Conservation (phyloP, 352 stramenopile genomes). For the Thraustotheca clavata region DNA sequence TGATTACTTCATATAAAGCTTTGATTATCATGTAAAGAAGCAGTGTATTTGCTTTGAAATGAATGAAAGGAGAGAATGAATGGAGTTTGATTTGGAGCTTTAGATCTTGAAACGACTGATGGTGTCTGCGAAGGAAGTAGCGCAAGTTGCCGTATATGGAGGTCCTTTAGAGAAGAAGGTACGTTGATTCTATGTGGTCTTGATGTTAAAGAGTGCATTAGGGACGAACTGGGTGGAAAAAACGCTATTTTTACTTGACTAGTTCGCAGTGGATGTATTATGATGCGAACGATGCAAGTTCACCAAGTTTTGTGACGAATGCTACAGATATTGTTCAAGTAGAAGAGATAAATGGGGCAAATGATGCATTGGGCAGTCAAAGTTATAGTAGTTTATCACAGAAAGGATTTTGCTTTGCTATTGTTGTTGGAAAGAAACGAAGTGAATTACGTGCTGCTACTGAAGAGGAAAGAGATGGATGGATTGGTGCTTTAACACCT, state of each 20-base stretch:
- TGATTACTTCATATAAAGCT: too few relatives aligned
- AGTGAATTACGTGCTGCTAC: slow-evolving; percentile 60
- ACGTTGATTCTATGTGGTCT: slow-evolving; percentile 8
- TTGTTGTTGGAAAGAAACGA: slow-evolving; percentile 68
- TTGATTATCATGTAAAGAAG: too few relatives aligned
- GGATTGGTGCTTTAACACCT: slow-evolving; percentile 40
- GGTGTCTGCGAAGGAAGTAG: slow-evolving; percentile 59
- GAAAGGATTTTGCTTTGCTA: slow-evolving; percentile 30
- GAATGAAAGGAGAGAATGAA: too few relatives aligned
- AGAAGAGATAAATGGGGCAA: slow-evolving; percentile 24
- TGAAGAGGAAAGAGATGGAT: slow-evolving; percentile 53
- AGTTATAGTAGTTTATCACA: slow-evolving; percentile 28
- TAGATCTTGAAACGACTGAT: slow-evolving; percentile 24
- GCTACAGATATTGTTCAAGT: slow-evolving; percentile 64
- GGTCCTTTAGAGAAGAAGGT: slow-evolving; percentile 58
- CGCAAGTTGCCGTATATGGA: slow-evolving; percentile 42
- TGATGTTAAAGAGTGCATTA: slow-evolving; percentile 13
- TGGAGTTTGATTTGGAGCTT: too few relatives aligned
- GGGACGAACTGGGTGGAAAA: slow-evolving; percentile 69
- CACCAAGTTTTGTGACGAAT: slow-evolving; percentile 35
- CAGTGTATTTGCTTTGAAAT: too few relatives aligned
- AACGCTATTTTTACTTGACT: slow-evolving; percentile 69
- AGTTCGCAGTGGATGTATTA: slow-evolving; percentile 57
- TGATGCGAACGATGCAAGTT: slow-evolving; percentile 39
- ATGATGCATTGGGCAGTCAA: background rate